These are phyloP conservation scores for Arthrobotrys megalospora DNA, from an alignment of 2,329 filamentous ascomycete species.

Conservation along the genomic window DNA sequence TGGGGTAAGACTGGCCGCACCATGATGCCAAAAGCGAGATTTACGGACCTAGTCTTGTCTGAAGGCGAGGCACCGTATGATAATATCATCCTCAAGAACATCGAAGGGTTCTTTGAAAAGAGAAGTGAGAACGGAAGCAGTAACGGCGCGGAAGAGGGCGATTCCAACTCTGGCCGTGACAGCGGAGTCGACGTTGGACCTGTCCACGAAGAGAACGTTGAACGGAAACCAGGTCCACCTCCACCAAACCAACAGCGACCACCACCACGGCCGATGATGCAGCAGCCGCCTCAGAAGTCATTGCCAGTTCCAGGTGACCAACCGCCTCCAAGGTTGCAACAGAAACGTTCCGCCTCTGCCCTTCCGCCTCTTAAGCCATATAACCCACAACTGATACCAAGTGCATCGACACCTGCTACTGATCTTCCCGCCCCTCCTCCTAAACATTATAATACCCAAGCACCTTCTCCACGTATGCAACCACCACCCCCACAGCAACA, in stretches of 20 bases:
- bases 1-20: slow-evolving; percentile 40
- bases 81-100: slow-evolving; percentile 51
- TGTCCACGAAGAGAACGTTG: slow-evolving; percentile 24
- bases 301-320: slow-evolving; percentile 2
- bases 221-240: slow-evolving; percentile 32
- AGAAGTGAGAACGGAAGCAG: slow-evolving; percentile 39
- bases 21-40: slow-evolving; percentile 54
- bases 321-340: slow-evolving; percentile 9
- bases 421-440: slow-evolving; percentile 27
- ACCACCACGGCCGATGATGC: slow-evolving; percentile 12
- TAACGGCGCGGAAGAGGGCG: slow-evolving; percentile 40
- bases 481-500: not conserved
- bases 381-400: slow-evolving; percentile 33
- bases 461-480: slow-evolving; percentile 23
- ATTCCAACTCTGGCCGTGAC: slow-evolving; percentile 53
- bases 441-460: not conserved
- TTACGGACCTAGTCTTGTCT: slow-evolving; percentile 49
- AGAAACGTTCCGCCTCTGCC: slow-evolving; percentile 33
- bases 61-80: slow-evolving; percentile 53
- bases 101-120: slow-evolving; percentile 54
- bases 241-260: slow-evolving; percentile 7
- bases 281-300: slow-evolving; percentile 3
- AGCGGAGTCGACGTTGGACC: slow-evolving; percentile 55
- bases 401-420: slow-evolving; percentile 25
- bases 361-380: slow-evolving; percentile 47